These are phyloP conservation scores for Aureobasidium subglaciale DNA, from an alignment of 2,329 filamentous ascomycete genomes.

Conservation along the genomic window DNA sequence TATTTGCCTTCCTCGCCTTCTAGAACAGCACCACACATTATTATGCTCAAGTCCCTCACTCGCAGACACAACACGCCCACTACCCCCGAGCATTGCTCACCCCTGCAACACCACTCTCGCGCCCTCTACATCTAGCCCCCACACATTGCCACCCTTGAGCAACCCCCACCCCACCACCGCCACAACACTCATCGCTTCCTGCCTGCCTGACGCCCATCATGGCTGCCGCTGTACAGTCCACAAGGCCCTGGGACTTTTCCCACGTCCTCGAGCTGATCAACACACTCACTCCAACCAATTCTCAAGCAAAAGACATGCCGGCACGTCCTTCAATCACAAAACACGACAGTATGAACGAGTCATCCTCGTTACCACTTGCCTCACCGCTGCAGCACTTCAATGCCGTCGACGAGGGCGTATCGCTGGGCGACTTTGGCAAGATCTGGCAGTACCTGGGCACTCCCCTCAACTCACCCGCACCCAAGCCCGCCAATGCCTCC, in stretches of 20 bases:
- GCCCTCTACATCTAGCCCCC: not conserved
- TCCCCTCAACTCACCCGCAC: slow-evolving; percentile 18
- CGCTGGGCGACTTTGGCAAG: slow-evolving; percentile 40
- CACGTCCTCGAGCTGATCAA: slow-evolving; percentile 38
- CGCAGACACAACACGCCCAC: not conserved
- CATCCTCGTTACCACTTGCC: slow-evolving; percentile 2
- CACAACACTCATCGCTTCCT: not conserved
- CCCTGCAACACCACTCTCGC: not conserved
- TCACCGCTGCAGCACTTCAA: slow-evolving; percentile 4
- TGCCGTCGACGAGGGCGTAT: slow-evolving; percentile 16
- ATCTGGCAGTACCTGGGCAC: slow-evolving; percentile 40
- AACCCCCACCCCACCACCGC: not conserved
- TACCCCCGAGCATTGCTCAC: not conserved
- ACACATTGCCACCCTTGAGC: not conserved
- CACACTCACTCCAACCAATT: slow-evolving; percentile 18
- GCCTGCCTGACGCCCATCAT: slow-evolving; percentile 18
- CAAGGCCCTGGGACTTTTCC: slow-evolving; percentile 40
- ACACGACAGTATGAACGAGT: slow-evolving; percentile 2
- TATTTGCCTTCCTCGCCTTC: slow-evolving; percentile 2
- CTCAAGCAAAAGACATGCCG: not conserved
- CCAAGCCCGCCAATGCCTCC: slow-evolving; percentile 11
- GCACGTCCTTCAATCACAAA: slow-evolving; percentile 7
- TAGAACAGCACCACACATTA: not conserved
- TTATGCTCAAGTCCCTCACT: slow-evolving; percentile 2
- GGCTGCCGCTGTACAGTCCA: slow-evolving; percentile 26